Evolutionary conservation across 1,139 yeast genomes (phyloP).

Genomic region (Candida glucosophila): DNA sequence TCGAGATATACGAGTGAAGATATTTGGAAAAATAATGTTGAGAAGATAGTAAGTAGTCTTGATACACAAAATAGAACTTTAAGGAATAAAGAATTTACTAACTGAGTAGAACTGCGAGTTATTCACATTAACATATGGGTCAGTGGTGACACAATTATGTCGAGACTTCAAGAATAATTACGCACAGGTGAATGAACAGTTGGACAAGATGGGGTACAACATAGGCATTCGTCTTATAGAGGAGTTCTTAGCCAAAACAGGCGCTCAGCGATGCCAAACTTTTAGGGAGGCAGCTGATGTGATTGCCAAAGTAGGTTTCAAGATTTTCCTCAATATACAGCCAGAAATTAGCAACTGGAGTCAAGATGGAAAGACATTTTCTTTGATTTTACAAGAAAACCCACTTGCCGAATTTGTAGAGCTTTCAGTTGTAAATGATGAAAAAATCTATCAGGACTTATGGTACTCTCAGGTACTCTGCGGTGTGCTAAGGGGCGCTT

Average conservation of each 20-base stretch:
- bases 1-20: constrained; percentile 70
- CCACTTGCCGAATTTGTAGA: constrained; percentile 96
- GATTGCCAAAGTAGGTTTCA: constrained; percentile 80
- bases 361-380: constrained; percentile 63
- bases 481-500: constrained; percentile 85
- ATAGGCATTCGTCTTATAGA: constrained; percentile 89
- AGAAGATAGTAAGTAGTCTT: constrained; percentile 59
- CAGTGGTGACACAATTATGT: constrained; percentile 89
- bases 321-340: constrained; percentile 73
- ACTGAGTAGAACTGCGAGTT: constrained; percentile 67
- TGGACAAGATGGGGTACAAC: constrained; percentile 91
- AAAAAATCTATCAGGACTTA: constrained; percentile 59
- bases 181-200: constrained; percentile 67
- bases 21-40: constrained; percentile 83
- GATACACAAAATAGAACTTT: neutral
- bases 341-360: constrained; percentile 79
- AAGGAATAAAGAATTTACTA: constrained; percentile 5
- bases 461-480: constrained; percentile 91
- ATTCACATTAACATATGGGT: constrained; percentile 88
- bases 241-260: constrained; percentile 84
- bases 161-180: constrained; percentile 75
- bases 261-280: constrained; percentile 69
- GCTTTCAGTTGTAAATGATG: constrained; percentile 57
- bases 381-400: constrained; percentile 69
- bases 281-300: constrained; percentile 86